These are phyloP conservation scores for Tuber umbilicatum DNA, from an alignment of 495 filamentous ascomycete genomes.

Conservation along the genomic window DNA sequence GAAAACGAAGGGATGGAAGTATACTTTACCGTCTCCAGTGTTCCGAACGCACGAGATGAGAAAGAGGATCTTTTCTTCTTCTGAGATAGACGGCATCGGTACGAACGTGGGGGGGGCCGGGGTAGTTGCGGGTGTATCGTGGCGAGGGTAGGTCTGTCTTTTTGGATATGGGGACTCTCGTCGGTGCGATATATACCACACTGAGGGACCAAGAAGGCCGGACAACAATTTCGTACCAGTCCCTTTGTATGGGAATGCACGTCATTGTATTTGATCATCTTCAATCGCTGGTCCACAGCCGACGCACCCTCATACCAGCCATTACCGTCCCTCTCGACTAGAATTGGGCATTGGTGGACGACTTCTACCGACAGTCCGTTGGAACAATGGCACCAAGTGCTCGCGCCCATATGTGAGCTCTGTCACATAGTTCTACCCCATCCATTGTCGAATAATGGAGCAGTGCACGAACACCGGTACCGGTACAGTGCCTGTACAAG, in stretches of 20 bases:
- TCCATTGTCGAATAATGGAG: neutral
- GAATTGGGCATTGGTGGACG: neutral
- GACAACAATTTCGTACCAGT: neutral
- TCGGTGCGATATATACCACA: neutral
- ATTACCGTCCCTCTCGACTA: neutral
- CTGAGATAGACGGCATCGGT: neutral
- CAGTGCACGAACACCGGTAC: neutral
- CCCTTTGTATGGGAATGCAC: neutral
- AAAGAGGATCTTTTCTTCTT: constrained; percentile 12
- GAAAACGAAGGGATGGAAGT: neutral
- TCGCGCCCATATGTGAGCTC: neutral
- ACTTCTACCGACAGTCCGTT: neutral
- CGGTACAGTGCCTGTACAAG: neutral
- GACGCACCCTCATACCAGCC: neutral
- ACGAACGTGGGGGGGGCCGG: neutral
- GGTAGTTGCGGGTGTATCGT: neutral
- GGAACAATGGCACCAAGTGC: neutral
- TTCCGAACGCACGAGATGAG: constrained; percentile 10
- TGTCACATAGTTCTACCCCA: neutral
- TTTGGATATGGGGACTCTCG: neutral
- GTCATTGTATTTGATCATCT: neutral
- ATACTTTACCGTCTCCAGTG: constrained; percentile 9
- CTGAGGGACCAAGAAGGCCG: neutral
- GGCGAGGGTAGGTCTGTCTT: neutral
- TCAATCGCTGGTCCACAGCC: neutral